Evolutionary conservation across 2,329 filamentous ascomycete genomes (phyloP).

Genomic region (Fusarium nematophilum): DNA sequence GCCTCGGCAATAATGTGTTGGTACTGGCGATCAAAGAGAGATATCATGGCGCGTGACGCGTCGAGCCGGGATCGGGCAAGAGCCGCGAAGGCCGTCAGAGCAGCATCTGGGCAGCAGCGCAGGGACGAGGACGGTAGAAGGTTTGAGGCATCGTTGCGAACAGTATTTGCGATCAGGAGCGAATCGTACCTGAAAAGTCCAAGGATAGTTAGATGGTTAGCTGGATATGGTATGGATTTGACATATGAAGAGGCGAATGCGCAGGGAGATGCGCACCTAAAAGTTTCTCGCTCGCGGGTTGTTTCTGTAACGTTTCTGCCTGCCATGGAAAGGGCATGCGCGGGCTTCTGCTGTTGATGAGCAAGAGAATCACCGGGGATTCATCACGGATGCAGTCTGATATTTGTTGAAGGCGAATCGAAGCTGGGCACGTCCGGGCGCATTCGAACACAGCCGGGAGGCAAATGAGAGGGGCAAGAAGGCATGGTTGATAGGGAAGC

Average conservation of each 20-base stretch:
- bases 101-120: slow-evolving; percentile 48
- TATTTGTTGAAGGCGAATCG: too few species aligned
- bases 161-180: slow-evolving; percentile 24
- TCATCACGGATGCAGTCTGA: too few species aligned
- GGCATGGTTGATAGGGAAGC: too few species aligned
- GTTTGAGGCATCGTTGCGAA: slow-evolving; percentile 38
- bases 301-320: slow-evolving; percentile 33
- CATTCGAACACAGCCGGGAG: too few species aligned
- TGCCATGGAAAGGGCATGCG: too few species aligned
- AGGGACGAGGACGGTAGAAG: slow-evolving; percentile 41
- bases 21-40: slow-evolving; percentile 60
- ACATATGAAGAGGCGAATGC: not conserved
- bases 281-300: slow-evolving; percentile 48
- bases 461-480: too few species aligned
- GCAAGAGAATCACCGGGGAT: too few species aligned
- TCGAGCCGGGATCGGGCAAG: slow-evolving; percentile 58
- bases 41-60: slow-evolving; percentile 58
- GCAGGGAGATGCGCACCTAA: slow-evolving; percentile 38
- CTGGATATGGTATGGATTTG: slow-evolving; percentile 6
- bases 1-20: slow-evolving; percentile 65
- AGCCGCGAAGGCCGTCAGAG: slow-evolving; percentile 62
- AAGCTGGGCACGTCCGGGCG: too few species aligned
- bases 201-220: too few species aligned
- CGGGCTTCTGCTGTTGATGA: too few species aligned
- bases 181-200: slow-evolving; percentile 39